Evolutionary conservation across 2,329 filamentous ascomycete genomes (phyloP).

Genomic region (Amphichorda felina): DNA sequence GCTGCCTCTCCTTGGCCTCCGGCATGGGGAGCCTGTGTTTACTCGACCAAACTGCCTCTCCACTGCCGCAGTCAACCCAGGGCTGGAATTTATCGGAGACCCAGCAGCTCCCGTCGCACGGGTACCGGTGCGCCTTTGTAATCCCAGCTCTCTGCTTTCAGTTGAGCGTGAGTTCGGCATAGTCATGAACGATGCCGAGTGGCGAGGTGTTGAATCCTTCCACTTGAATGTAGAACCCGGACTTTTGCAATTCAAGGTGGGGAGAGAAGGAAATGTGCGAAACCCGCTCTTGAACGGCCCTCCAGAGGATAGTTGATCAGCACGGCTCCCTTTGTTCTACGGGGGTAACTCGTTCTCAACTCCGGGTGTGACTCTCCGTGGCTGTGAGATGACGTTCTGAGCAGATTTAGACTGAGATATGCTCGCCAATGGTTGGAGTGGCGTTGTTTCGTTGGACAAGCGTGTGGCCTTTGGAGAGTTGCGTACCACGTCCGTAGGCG

Average conservation of each 20-base stretch:
- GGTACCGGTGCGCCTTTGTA: neutral
- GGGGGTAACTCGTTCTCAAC: neutral
- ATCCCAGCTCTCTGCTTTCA: neutral
- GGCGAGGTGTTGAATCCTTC: neutral
- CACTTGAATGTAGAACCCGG: neutral
- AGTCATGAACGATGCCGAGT: neutral
- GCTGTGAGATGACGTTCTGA: no score
- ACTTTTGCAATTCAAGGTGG: no score
- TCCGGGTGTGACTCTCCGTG: no score
- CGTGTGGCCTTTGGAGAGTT: no score
- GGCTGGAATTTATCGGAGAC: conserved; percentile 16
- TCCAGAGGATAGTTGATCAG: no score
- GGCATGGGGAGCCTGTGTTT: neutral
- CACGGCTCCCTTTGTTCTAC: no score
- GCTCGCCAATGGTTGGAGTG: no score
- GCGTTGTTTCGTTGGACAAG: no score
- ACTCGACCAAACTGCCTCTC: conserved; percentile 8
- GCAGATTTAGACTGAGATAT: no score
- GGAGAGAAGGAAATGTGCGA: no score
- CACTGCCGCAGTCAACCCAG: conserved; percentile 9
- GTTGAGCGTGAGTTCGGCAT: neutral
- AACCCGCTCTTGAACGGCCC: no score
- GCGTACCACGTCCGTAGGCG: conserved; percentile 9
- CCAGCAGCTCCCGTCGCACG: conserved; percentile 7
- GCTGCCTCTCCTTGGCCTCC: neutral